phyloP scores from a whole-genome alignment of 2,329 filamentous ascomycete species.

The Fusarium xyrophilum region DNA sequence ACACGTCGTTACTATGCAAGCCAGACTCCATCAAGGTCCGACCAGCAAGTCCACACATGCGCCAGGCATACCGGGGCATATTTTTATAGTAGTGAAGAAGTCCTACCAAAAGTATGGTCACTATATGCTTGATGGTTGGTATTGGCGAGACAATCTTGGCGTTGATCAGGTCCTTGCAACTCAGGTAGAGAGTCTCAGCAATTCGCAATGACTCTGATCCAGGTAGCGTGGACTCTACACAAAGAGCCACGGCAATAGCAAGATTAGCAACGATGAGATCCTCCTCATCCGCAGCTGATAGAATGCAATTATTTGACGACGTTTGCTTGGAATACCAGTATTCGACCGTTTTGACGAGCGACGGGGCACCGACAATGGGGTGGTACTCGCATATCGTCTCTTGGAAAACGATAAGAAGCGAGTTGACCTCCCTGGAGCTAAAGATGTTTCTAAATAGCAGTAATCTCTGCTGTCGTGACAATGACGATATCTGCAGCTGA shows the following conservation, averaged over 20 bases:
- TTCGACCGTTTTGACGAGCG: neutral
- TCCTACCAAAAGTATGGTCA: neutral
- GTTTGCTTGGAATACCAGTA: neutral
- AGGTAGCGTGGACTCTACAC: neutral
- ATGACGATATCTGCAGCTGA: neutral
- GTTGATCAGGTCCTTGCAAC: neutral
- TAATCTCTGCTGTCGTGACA: neutral
- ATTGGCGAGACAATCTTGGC: neutral
- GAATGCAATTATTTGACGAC: neutral
- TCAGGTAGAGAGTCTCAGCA: neutral
- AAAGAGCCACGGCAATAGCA: neutral
- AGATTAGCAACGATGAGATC: neutral
- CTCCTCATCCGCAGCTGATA: neutral
- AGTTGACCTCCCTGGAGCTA: neutral
- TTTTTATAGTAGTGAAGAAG: neutral
- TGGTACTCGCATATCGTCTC: neutral
- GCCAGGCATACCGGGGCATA: conserved; percentile 2
- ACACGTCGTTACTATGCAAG: neutral
- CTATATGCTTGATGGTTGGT: neutral
- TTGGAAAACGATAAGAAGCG: neutral
- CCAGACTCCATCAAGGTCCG: neutral
- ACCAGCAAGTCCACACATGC: neutral
- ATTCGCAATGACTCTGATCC: neutral
- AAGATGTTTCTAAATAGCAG: neutral
- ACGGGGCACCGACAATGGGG: neutral